Evolutionary conservation across 768 basidiomycete species (phyloP).

Genomic region (Boletus coccyginus): DNA sequence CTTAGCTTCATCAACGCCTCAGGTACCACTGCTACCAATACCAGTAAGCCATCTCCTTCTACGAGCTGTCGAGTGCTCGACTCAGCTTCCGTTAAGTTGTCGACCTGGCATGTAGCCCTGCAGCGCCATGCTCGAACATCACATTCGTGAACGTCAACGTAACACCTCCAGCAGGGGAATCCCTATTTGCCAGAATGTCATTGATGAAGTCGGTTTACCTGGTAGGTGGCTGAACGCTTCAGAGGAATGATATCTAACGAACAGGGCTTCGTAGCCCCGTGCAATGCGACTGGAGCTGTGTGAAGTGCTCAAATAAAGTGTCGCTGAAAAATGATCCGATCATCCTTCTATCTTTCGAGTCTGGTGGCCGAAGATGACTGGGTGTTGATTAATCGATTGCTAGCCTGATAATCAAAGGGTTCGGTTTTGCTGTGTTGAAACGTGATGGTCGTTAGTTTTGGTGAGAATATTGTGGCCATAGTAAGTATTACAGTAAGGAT

Average conservation of each 20-base stretch:
- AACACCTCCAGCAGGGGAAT: constrained; percentile 25
- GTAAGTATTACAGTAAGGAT: too few relatives aligned
- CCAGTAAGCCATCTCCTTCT: neutral
- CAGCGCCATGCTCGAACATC: constrained; percentile 43
- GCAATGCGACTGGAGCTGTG: neutral
- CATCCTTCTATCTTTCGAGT: neutral
- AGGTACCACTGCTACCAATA: constrained; percentile 44
- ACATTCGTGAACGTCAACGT: constrained; percentile 32
- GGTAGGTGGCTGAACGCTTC: constrained; percentile 7
- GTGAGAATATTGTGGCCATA: too few relatives aligned
- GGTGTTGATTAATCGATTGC: neutral
- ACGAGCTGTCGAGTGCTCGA: neutral
- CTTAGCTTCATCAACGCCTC: constrained; percentile 43
- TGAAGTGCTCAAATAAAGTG: neutral
- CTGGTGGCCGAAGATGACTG: neutral
- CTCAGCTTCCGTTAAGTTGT: constrained; percentile 19
- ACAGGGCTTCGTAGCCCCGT: neutral
- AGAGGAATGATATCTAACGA: neutral
- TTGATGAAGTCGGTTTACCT: constrained; percentile 30
- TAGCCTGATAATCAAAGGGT: too few relatives aligned
- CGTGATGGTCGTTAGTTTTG: neutral
- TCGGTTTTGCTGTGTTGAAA: neutral
- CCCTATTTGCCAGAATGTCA: constrained; percentile 17
- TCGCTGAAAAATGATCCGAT: neutral
- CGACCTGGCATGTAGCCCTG: constrained; percentile 42